Conservation (phyloP, 495 filamentous ascomycete genomes). For the Penicillium robsamsonii region DNA sequence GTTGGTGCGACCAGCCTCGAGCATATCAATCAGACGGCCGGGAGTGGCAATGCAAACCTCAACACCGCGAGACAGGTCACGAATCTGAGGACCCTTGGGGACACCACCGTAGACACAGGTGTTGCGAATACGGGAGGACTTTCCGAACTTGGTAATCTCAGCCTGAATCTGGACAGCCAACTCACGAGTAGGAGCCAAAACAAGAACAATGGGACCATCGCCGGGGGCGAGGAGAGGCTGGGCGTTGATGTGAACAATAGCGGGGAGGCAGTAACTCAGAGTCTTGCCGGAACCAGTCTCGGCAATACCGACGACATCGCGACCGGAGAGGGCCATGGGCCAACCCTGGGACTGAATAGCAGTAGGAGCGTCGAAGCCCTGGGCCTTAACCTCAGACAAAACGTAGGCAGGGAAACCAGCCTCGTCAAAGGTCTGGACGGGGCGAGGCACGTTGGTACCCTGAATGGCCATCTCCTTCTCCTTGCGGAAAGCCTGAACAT, state of each 20-base stretch:
- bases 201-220: constrained; percentile 93
- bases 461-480: constrained; percentile 75
- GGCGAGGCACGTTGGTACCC: constrained; percentile 78
- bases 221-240: constrained; percentile 96
- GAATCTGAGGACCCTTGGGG: constrained; percentile 92
- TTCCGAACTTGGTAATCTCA: constrained; percentile 99
- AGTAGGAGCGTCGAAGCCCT: constrained; percentile 88
- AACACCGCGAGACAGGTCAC: constrained; percentile 88
- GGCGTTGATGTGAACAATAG: constrained; percentile 99
- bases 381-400: constrained; percentile 96
- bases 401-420: constrained; percentile 96
- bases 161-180: constrained; percentile 97
- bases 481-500: constrained; percentile 84
- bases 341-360: constrained; percentile 98
- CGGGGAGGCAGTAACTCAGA: constrained; percentile 94
- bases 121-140: constrained; percentile 96
- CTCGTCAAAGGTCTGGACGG: constrained; percentile 95
- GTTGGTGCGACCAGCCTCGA: constrained; percentile 96
- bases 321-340: constrained; percentile 98
- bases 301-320: constrained; percentile 98
- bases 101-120: constrained; percentile 99
- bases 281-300: constrained; percentile 99
- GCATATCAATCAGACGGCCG: constrained; percentile 96
- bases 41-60: constrained; percentile 99
- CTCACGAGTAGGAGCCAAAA: constrained; percentile 94